Base-by-base conservation (phyloP, 352 stramenopile genomes). In the Lagenidium giganteum region DNA sequence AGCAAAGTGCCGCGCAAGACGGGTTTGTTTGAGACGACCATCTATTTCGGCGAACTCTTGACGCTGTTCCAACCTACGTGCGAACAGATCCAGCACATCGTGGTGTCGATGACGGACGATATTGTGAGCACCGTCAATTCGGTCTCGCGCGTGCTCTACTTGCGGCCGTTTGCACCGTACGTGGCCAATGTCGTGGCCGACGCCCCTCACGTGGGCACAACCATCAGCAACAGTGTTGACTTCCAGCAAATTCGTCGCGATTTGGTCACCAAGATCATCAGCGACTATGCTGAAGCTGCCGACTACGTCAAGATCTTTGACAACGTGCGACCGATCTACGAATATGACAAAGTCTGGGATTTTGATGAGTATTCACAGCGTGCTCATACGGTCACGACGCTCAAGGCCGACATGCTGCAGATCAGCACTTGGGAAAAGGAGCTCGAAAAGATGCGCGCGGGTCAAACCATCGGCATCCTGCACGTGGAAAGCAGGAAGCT, bases 251-350 rank as follows among this genome's bases (percentile, higher is more conserved):
- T 95, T 21, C 74, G 75, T 13, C 70, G 69, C 14, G 64, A 88
- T 5, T 65, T 97, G 18, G 74, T 89, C 12, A 59, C 65, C 13
- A 97, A 96, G 48, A 83, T 97, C 42, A 64, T 62, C 13, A 84
- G 51, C 9, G 89, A 97, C 45, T 97, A 96, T 38, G 51, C 63
- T 3, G 80, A 95, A 35, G 88, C 82, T 4, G 61, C 78, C 21
- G 84, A 96, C 48, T 96, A 97, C 51, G 86, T 95, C 6, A 87
- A 91, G 41, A 92, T 87, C 40, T 97, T 97, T 58, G 84, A 97
- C 51, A 89, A 75, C 30, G 80, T 97, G 13, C 79, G 89, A 1
- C 90, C 91, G 5, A 96, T 96, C 28, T 96, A 91, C 54, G 86
- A 94, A 33, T 95, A 94, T 47, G 87, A 95, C 59, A 88, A 86